phyloP scores from a whole-genome alignment of 805 yeast genomes.

The Starmerella stellata region DNA sequence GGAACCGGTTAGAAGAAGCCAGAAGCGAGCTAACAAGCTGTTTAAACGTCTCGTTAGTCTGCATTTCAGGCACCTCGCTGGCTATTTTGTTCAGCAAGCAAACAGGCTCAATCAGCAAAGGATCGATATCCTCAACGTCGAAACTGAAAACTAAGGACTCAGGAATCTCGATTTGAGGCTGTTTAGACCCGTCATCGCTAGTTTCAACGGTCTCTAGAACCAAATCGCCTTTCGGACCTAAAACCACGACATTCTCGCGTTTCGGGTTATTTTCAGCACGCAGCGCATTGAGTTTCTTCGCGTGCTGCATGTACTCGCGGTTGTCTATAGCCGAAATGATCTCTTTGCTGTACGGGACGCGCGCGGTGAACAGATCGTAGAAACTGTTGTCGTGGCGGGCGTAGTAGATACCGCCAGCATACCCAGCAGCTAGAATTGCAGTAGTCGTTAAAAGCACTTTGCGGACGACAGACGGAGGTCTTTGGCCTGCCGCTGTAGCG shows the following conservation, averaged over 20 bases:
- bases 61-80: conserved; percentile 4
- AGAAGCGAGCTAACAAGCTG: conserved; percentile 8
- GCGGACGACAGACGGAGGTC: conserved; percentile 13
- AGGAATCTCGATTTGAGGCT: conserved; percentile 2
- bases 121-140: conserved; percentile 13
- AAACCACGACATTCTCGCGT: background rate
- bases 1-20: conserved; percentile 7
- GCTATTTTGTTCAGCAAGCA: conserved; percentile 11
- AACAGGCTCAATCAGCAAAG: conserved; percentile 16
- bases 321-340: conserved; percentile 35
- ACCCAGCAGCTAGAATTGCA: conserved; percentile 24
- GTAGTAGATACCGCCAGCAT: conserved; percentile 43
- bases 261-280: background rate
- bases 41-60: conserved; percentile 5
- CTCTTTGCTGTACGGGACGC: conserved; percentile 45
- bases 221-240: background rate
- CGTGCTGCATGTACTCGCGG: conserved; percentile 17
- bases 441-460: conserved; percentile 19
- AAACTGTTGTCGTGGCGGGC: conserved; percentile 40
- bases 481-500: background rate
- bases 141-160: background rate
- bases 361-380: conserved; percentile 43
- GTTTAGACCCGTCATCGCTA: background rate
- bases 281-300: conserved; percentile 1
- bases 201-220: background rate